Base-by-base conservation (phyloP, 805 yeast genomes). In the Candida verbasci region DNA sequence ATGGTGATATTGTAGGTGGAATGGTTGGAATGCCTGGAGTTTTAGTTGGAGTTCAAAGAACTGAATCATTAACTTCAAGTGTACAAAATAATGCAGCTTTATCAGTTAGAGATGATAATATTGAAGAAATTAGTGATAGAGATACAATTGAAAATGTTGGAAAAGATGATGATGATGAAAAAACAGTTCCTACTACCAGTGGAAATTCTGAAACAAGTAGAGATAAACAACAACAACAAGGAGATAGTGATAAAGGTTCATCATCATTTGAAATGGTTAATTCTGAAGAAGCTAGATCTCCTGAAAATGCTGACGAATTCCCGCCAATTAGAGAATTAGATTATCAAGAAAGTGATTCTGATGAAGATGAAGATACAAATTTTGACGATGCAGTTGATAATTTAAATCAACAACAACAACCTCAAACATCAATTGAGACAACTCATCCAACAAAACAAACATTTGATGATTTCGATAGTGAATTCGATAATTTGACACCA, bases 21-120 rank as follows among this genome's bases (percentile, higher is more conserved):
- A 49, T 65, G 58, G 65, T 59, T 3, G 71, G 70, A 2, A 61
- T 67, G 63, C 66, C 67, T 1, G 69, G 72, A n/a, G 71, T 56
- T 3, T 52, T 64, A 32, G 63, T 62, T 11, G 70, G 70, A 7
- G 69, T 67, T 5, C 68, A 77, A 70, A 39, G 93, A 49, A 85
- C 94, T 2, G 84, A 81, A 40, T 85, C 95, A 0, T 76, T 84
- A 26, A 85, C 96, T 0, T 87, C 96, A 0, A 85, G 95, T 29
- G 94, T 88, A 23, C 91, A 84, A 49, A 89, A 89, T 61, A 88
- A 91, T 56, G 87, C 97, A 2, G 89, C 97, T 0, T 76, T 79
- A 59, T 85, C 95, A 16, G 95, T 87, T 6, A 78, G 96, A 42
- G 95, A 85, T 44, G 96, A 68, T 42, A 68, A 67, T 38, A 60